A percentile compares a stretch with the other conserved stretches of the same genome.
Evolutionary conservation across 257 asterid genomes (phyloP).

Genomic region (Thymus mandschuricus): DNA sequence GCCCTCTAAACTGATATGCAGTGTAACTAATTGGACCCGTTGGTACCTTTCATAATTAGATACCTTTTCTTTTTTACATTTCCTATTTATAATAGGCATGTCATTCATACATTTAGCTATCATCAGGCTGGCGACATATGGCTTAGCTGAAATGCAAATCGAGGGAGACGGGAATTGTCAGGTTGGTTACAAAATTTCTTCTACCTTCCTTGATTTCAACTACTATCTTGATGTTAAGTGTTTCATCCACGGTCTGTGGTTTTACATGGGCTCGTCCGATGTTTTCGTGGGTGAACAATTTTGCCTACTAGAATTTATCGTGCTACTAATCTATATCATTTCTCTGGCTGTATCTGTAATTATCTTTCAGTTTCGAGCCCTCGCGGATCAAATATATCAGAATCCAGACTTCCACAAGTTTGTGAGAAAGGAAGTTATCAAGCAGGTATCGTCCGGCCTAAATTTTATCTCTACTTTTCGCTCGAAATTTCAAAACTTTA

Average conservation of each 20-base stretch:
- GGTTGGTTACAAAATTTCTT: slow-evolving; percentile 53
- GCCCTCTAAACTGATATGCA: neutral
- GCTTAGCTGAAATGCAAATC: slow-evolving; percentile 83
- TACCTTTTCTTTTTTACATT: slow-evolving; percentile 15
- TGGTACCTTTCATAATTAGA: slow-evolving; percentile 18
- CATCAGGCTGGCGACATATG: slow-evolving; percentile 76
- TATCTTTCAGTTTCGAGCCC: slow-evolving; percentile 83
- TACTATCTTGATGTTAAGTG: neutral
- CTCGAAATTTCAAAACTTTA: neutral
- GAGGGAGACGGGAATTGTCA: slow-evolving; percentile 99
- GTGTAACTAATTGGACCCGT: slow-evolving; percentile 15
- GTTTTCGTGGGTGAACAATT: neutral
- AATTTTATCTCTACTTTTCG: neutral
- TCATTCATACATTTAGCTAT: slow-evolving; percentile 32
- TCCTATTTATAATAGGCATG: slow-evolving; percentile 31
- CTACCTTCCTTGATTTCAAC: neutral
- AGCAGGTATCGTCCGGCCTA: slow-evolving; percentile 60
- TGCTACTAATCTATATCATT: slow-evolving; percentile 2
- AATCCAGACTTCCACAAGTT: slow-evolving; percentile 79
- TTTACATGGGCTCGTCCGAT: neutral
- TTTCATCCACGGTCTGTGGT: neutral
- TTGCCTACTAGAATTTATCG: neutral
- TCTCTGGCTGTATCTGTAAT: slow-evolving; percentile 20
- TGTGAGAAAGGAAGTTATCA: slow-evolving; percentile 75
- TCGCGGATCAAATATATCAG: slow-evolving; percentile 85